A percentile compares a stretch with the other conserved stretches of the same genome.
These are phyloP conservation scores for Erodium maritimum DNA, from an alignment of 345 rosid genomes.

Conservation along the genomic window DNA sequence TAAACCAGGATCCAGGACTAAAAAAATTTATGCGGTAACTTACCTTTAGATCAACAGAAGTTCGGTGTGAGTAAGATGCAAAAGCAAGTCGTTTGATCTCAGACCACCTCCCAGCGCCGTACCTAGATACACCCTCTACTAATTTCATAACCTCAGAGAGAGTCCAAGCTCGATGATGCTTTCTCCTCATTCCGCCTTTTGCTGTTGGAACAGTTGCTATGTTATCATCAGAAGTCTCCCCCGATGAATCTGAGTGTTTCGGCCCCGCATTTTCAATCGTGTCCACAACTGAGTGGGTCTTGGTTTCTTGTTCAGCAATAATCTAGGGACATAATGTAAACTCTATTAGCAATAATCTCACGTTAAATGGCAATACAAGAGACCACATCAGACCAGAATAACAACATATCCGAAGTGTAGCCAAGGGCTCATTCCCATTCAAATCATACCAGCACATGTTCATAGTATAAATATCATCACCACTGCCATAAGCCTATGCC, in stretches of 20 bases:
- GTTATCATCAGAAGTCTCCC: slow-evolving; percentile 40
- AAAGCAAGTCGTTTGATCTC: slow-evolving; percentile 79
- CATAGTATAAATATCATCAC: too few species aligned
- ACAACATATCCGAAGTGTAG: too few species aligned
- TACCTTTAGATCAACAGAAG: slow-evolving; percentile 99
- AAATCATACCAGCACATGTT: too few species aligned
- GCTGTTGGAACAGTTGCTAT: slow-evolving; percentile 31
- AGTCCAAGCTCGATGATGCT: slow-evolving; percentile 97
- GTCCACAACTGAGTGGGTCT: slow-evolving; percentile 12
- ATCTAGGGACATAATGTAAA: slow-evolving; percentile 15
- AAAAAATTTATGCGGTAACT: not conserved
- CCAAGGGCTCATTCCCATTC: too few species aligned
- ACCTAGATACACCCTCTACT: slow-evolving; percentile 85
- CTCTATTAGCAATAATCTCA: slow-evolving; percentile 7
- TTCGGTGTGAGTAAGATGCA: slow-evolving; percentile 71
- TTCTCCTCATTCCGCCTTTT: slow-evolving; percentile 73
- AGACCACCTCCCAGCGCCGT: slow-evolving; percentile 97
- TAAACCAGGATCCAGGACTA: not conserved
- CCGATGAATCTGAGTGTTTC: slow-evolving; percentile 36
- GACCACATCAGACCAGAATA: too few species aligned
- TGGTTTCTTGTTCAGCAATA: slow-evolving; percentile 23
- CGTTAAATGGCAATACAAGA: too few species aligned
- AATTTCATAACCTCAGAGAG: slow-evolving; percentile 73
- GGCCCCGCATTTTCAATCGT: slow-evolving; percentile 22
- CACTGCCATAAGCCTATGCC: too few species aligned